phyloP scores from a whole-genome alignment of 148 eudicot species.

The Spergularia bocconei region DNA sequence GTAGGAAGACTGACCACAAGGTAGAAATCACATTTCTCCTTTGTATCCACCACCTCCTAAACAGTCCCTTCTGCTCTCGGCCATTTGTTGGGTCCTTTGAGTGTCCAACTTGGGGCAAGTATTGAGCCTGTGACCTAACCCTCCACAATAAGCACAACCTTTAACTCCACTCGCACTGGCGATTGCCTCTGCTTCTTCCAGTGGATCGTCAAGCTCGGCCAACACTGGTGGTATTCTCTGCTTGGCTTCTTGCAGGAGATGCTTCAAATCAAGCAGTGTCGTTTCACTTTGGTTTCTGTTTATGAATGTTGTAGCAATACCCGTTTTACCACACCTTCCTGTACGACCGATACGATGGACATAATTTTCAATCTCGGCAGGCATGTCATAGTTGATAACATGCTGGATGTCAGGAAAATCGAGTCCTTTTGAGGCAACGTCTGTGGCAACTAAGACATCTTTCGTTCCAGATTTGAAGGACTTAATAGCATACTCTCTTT shows the following conservation, averaged over 20 bases:
- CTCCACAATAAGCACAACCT: slow-evolving; percentile 89
- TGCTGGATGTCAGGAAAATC: slow-evolving; percentile 94
- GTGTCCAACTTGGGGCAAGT: slow-evolving; percentile 86
- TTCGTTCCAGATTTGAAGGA: slow-evolving; percentile 74
- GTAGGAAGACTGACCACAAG: not conserved
- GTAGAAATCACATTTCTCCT: slow-evolving; percentile 59
- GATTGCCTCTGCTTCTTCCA: slow-evolving; percentile 67
- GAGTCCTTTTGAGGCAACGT: slow-evolving; percentile 92
- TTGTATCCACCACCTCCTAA: slow-evolving; percentile 87
- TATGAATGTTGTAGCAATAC: slow-evolving; percentile 86
- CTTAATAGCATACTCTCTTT: slow-evolving; percentile 78
- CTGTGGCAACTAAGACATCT: slow-evolving; percentile 90
- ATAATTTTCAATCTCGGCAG: slow-evolving; percentile 90
- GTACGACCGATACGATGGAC: slow-evolving; percentile 92
- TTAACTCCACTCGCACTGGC: slow-evolving; percentile 60
- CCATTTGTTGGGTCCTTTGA: slow-evolving; percentile 65
- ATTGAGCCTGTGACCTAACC: slow-evolving; percentile 72
- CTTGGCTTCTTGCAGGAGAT: slow-evolving; percentile 82
- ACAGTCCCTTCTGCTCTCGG: slow-evolving; percentile 69
- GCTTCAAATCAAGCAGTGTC: slow-evolving; percentile 77
- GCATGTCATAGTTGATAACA: slow-evolving; percentile 90
- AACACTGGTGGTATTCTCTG: slow-evolving; percentile 86
- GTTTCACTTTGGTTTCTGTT: slow-evolving; percentile 91
- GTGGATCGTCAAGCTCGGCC: slow-evolving; percentile 75
- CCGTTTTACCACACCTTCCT: slow-evolving; percentile 90